Percentiles rank a stretch among this genome's conserved stretches.
phyloP scores from a whole-genome alignment of 2,329 filamentous ascomycete genomes.

The Dothistroma septosporum region DNA sequence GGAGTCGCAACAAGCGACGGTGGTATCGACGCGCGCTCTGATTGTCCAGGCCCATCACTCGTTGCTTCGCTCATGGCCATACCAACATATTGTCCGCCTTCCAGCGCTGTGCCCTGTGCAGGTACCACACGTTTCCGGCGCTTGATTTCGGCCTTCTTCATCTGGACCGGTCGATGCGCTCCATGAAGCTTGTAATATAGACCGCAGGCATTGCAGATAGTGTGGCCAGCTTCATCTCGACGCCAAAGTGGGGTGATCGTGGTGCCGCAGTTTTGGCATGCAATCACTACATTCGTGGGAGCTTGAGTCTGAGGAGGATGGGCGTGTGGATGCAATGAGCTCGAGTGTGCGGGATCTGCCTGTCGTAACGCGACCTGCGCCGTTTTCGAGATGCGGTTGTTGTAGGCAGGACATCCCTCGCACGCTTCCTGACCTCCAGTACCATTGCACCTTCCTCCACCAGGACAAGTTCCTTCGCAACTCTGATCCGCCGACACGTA shows the following conservation, averaged over 20 bases:
- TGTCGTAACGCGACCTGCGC: constrained; percentile 62
- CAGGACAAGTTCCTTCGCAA: constrained; percentile 83
- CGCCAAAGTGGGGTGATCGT: constrained; percentile 96
- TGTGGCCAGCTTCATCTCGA: constrained; percentile 88
- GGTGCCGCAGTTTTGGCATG: constrained; percentile 94
- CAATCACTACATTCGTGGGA: constrained; percentile 67
- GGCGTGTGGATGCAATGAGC: background rate
- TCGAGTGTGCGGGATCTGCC: constrained; percentile 9
- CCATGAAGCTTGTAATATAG: constrained; percentile 96
- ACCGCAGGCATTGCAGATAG: constrained; percentile 97
- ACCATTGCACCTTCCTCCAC: constrained; percentile 90
- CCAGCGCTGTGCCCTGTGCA: constrained; percentile 48
- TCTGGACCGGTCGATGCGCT: constrained; percentile 87
- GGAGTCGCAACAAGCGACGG: constrained; percentile 40
- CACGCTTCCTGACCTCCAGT: constrained; percentile 94
- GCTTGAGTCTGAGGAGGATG: constrained; percentile 8
- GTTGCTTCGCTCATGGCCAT: constrained; percentile 25
- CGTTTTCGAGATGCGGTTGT: constrained; percentile 89
- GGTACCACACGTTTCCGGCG: constrained; percentile 91
- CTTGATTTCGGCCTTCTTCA: constrained; percentile 98
- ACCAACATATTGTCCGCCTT: constrained; percentile 17
- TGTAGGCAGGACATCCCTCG: constrained; percentile 93
- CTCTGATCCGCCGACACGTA: constrained; percentile 75
- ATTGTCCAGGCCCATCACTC: constrained; percentile 18
- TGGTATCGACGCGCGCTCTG: constrained; percentile 48